These are phyloP conservation scores for Xylaria sp. DNA, from an alignment of 2,329 filamentous ascomycete species.

Conservation along the genomic window DNA sequence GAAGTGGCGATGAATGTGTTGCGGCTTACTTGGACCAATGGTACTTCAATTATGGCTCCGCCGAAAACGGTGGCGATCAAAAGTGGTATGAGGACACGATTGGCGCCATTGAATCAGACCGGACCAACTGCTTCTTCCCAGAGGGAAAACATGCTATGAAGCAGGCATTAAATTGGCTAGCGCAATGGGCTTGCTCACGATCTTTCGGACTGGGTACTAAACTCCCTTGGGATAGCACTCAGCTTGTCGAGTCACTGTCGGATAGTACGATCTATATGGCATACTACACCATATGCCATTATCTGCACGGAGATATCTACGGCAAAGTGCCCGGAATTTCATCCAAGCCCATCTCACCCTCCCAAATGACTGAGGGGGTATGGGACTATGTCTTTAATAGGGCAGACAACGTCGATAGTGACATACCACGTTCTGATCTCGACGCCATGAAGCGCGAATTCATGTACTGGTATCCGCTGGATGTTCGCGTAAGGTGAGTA, in stretches of 20 bases:
- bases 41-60: conserved; percentile 90
- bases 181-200: conserved; percentile 93
- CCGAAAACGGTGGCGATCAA: conserved; percentile 34
- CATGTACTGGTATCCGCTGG: conserved; percentile 31
- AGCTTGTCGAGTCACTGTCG: conserved; percentile 90
- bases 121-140: conserved; percentile 72
- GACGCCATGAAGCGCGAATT: conserved; percentile 53
- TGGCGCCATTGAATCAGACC: conserved; percentile 75
- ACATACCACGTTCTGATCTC: conserved; percentile 79
- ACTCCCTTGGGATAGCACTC: conserved; percentile 91
- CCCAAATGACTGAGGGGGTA: conserved; percentile 93
- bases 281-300: conserved; percentile 75
- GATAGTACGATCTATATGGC: conserved; percentile 95
- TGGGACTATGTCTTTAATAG: conserved; percentile 94
- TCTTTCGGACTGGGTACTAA: conserved; percentile 93
- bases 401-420: conserved; percentile 73
- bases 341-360: conserved; percentile 70
- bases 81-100: conserved; percentile 81
- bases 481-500: neutral
- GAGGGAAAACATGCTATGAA: conserved; percentile 85
- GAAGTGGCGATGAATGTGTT: conserved; percentile 92
- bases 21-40: conserved; percentile 95
- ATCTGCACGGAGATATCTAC: conserved; percentile 84
- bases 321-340: conserved; percentile 76
- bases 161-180: conserved; percentile 74